These are phyloP conservation scores for Xanthoparmelia taractica DNA, from an alignment of 495 filamentous ascomycete species.

Conservation along the genomic window DNA sequence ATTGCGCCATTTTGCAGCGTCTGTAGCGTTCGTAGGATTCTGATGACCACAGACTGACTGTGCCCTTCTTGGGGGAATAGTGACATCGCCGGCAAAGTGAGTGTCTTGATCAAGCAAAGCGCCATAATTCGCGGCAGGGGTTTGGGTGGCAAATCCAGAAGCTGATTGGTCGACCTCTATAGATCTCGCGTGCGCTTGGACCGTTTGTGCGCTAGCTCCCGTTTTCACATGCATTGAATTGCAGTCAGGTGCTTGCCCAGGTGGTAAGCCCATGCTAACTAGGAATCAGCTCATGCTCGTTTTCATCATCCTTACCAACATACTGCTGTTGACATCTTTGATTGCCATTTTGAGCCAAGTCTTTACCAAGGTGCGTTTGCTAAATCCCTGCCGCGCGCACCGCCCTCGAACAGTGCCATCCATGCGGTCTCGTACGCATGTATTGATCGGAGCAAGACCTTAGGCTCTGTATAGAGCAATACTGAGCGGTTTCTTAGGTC, in stretches of 20 bases:
- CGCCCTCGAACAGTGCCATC: slow-evolving; percentile 33
- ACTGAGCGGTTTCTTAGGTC: slow-evolving; percentile 39
- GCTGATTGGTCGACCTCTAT: slow-evolving; percentile 22
- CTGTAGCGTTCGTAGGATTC: background rate
- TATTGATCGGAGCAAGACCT: slow-evolving; percentile 1
- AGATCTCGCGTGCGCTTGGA: slow-evolving; percentile 31
- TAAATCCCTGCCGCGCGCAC: slow-evolving; percentile 9
- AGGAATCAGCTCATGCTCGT: slow-evolving; percentile 43
- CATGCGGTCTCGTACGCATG: slow-evolving; percentile 13
- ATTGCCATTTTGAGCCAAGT: slow-evolving; percentile 89
- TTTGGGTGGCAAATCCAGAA: slow-evolving; percentile 26
- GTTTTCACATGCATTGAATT: slow-evolving; percentile 25
- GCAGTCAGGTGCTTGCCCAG: slow-evolving; percentile 26
- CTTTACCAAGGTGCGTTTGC: slow-evolving; percentile 64
- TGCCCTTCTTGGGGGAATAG: slow-evolving; percentile 32
- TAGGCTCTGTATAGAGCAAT: slow-evolving; percentile 7
- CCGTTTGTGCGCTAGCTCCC: slow-evolving; percentile 37
- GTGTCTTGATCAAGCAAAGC: slow-evolving; percentile 14
- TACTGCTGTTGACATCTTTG: slow-evolving; percentile 81
- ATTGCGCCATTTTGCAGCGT: slow-evolving; percentile 1
- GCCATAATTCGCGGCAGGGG: slow-evolving; percentile 1
- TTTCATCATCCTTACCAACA: slow-evolving; percentile 81
- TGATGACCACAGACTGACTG: slow-evolving; percentile 7
- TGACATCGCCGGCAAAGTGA: slow-evolving; percentile 42
- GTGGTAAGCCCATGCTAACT: slow-evolving; percentile 23